Evolutionary conservation across 345 rosid genomes (phyloP).

Genomic region (Firmiana major): DNA sequence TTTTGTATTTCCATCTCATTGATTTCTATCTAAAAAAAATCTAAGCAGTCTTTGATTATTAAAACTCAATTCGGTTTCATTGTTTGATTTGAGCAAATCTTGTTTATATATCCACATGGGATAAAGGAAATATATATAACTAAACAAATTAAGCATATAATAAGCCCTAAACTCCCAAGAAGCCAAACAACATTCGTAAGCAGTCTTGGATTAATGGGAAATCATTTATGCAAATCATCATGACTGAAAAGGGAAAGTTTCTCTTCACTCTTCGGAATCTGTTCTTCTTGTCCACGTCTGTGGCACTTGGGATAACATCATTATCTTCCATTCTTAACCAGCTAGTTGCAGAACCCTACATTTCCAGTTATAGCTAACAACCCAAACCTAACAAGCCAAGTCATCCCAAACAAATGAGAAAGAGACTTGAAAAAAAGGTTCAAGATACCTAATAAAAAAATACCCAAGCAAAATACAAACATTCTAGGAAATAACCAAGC

Average conservation of each 20-base stretch:
- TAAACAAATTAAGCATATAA: neutral
- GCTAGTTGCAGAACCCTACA: neutral
- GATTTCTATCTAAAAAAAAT: too few relatives aligned
- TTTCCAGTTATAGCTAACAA: neutral
- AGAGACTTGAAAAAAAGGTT: neutral
- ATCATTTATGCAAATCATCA: neutral
- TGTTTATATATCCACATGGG: neutral
- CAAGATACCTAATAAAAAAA: neutral
- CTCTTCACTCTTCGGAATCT: neutral
- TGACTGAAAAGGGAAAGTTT: neutral
- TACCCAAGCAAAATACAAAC: neutral
- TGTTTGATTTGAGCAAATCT: constrained; percentile 2
- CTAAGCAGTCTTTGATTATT: too few relatives aligned
- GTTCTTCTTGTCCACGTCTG: neutral
- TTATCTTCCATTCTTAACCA: neutral
- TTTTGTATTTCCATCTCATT: too few relatives aligned
- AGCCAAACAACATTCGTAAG: neutral
- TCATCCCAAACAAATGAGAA: neutral
- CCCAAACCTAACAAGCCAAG: constrained; percentile 18
- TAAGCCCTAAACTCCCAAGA: neutral
- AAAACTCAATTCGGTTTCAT: too few relatives aligned
- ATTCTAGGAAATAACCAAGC: neutral
- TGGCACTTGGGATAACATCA: neutral
- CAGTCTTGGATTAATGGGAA: neutral
- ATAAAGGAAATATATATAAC: neutral